Conservation (phyloP, 179 eudicot species). For the Silene noctiflora region DNA sequence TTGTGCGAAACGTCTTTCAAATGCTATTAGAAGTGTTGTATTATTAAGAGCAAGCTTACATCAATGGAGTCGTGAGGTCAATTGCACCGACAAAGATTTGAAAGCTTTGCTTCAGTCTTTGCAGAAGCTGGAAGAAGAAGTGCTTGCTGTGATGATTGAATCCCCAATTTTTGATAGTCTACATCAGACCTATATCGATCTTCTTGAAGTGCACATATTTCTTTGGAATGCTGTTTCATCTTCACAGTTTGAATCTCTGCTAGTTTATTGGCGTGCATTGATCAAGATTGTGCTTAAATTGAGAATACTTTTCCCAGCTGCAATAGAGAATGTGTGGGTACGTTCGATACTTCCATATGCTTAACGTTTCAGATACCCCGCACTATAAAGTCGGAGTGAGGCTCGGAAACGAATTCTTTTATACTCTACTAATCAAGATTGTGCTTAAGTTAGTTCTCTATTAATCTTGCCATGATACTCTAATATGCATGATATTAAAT, state of each 20-base stretch:
- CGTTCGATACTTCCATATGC: conserved; percentile 3
- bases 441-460: not conserved
- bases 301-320: conserved; percentile 44
- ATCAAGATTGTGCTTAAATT: conserved; percentile 52
- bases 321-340: conserved; percentile 57
- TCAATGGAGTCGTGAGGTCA: conserved; percentile 66
- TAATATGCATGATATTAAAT: not conserved
- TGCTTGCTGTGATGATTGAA: conserved; percentile 50
- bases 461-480: not conserved
- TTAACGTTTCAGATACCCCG: not conserved
- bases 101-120: conserved; percentile 46
- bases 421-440: no score
- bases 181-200: conserved; percentile 42
- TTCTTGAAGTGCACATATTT: conserved; percentile 66
- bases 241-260: conserved; percentile 38
- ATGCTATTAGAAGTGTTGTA: conserved; percentile 50
- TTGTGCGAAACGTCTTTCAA: conserved; percentile 35
- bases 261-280: conserved; percentile 65
- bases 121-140: conserved; percentile 55
- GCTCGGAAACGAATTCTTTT: not conserved
- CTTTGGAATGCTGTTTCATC: conserved; percentile 58
- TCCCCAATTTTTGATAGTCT: conserved; percentile 52
- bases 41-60: conserved; percentile 56
- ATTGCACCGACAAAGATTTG: conserved; percentile 32
- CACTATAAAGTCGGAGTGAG: not conserved